A percentile compares a stretch with the other conserved stretches of the same genome.
phyloP scores from a whole-genome alignment of 441 rosid species.

The Daphne laureola region DNA sequence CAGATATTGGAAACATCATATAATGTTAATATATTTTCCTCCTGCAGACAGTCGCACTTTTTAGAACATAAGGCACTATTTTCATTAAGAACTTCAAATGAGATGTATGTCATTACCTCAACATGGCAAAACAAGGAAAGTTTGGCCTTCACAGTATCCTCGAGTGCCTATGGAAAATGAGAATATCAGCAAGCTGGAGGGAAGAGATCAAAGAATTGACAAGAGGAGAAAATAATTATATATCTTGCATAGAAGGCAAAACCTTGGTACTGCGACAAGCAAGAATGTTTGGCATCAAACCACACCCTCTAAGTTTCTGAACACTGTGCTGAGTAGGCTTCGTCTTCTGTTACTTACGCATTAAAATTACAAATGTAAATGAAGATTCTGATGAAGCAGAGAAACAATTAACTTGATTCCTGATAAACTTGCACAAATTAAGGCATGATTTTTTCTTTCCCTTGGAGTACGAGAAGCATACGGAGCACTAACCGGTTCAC shows the following conservation, averaged over 20 bases:
- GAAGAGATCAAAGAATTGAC: not conserved
- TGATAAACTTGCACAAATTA: slow-evolving; percentile 5
- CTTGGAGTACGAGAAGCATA: not conserved
- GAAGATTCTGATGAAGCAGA: not conserved
- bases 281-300: slow-evolving; percentile 77
- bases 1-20: slow-evolving; percentile 83
- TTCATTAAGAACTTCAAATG: slow-evolving; percentile 2
- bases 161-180: slow-evolving; percentile 44
- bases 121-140: slow-evolving; percentile 84
- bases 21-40: slow-evolving; percentile 57
- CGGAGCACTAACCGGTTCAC: slow-evolving; percentile 56
- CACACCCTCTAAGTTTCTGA: slow-evolving; percentile 70
- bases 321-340: slow-evolving; percentile 96
- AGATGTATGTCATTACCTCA: slow-evolving; percentile 29
- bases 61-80: slow-evolving; percentile 5
- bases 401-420: not conserved
- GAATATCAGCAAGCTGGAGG: not conserved
- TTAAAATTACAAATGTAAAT: slow-evolving; percentile 3
- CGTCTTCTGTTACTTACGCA: slow-evolving; percentile 52
- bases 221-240: slow-evolving; percentile 4
- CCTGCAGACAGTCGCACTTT: slow-evolving; percentile 31
- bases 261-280: slow-evolving; percentile 90
- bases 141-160: slow-evolving; percentile 50
- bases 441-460: not conserved
- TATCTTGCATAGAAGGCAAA: slow-evolving; percentile 4